phyloP scores from a whole-genome alignment of 1,284 basidiomycete genomes.

The Rhizoctonia solani region DNA sequence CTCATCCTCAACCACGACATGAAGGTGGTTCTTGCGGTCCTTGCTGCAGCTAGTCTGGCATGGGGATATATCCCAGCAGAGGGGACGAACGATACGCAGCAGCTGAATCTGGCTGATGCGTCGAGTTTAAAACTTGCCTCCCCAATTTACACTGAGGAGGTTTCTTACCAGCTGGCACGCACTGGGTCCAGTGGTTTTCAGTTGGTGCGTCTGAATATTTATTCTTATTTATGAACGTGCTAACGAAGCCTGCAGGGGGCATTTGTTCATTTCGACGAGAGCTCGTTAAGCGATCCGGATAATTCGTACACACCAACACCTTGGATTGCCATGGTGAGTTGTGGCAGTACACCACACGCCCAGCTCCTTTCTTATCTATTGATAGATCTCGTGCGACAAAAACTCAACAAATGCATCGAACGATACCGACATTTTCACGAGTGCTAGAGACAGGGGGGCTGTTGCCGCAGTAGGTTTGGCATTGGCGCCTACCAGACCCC shows the following conservation, averaged over 20 bases:
- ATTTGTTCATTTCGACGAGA: constrained; percentile 78
- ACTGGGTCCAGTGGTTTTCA: constrained; percentile 55
- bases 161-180: constrained; percentile 64
- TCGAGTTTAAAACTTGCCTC: constrained; percentile 66
- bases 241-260: constrained; percentile 57
- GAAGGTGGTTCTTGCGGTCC: constrained; percentile 21
- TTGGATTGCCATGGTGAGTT: constrained; percentile 79
- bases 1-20: constrained; percentile 16
- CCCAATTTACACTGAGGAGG: constrained; percentile 58
- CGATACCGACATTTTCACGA: constrained; percentile 74
- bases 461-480: constrained; percentile 65
- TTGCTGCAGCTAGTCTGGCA: constrained; percentile 14
- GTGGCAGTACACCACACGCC: not conserved
- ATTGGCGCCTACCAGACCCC: constrained; percentile 14
- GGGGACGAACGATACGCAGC: constrained; percentile 57
- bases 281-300: constrained; percentile 50
- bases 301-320: constrained; percentile 59
- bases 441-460: constrained; percentile 76
- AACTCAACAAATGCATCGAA: constrained; percentile 67
- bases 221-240: not conserved
- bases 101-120: constrained; percentile 58
- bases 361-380: not conserved
- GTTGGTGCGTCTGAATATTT: constrained; percentile 1
- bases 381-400: constrained; percentile 68
- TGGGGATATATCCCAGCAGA: constrained; percentile 74